Evolutionary conservation across 306 rosid genomes (phyloP).

Genomic region (Quercus agrifolia): DNA sequence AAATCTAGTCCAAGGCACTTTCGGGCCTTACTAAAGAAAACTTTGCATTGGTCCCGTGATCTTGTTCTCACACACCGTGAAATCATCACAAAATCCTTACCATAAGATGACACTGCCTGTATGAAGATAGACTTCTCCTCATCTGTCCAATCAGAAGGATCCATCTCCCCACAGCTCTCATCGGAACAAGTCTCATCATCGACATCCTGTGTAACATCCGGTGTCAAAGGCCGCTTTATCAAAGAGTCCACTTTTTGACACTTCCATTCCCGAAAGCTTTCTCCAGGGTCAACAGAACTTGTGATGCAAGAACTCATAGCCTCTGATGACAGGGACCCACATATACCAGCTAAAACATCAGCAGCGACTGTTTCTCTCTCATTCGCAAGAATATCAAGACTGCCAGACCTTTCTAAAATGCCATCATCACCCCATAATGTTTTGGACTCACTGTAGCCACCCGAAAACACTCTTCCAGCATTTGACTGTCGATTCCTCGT

Average conservation of each 20-base stretch:
- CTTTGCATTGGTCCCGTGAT: conserved; percentile 83
- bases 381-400: conserved; percentile 54
- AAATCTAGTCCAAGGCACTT: conserved; percentile 84
- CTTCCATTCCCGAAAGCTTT: conserved; percentile 50
- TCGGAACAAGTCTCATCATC: conserved; percentile 89
- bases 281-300: conserved; percentile 64
- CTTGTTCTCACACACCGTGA: conserved; percentile 68
- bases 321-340: conserved; percentile 81
- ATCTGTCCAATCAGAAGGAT: conserved; percentile 82
- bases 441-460: conserved; percentile 43
- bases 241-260: conserved; percentile 38
- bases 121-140: conserved; percentile 75
- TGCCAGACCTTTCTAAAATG: conserved; percentile 37
- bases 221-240: conserved; percentile 29
- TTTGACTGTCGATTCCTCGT: conserved; percentile 36
- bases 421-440: conserved; percentile 32
- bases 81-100: conserved; percentile 69
- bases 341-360: conserved; percentile 90
- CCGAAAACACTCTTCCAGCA: conserved; percentile 42
- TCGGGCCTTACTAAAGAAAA: conserved; percentile 89
- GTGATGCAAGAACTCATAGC: conserved; percentile 83
- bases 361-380: conserved; percentile 86
- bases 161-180: conserved; percentile 91
- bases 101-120: conserved; percentile 81
- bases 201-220: conserved; percentile 43